These are phyloP conservation scores for Trichoderma pleuroti DNA, from an alignment of 2,329 filamentous ascomycete species.

Conservation along the genomic window DNA sequence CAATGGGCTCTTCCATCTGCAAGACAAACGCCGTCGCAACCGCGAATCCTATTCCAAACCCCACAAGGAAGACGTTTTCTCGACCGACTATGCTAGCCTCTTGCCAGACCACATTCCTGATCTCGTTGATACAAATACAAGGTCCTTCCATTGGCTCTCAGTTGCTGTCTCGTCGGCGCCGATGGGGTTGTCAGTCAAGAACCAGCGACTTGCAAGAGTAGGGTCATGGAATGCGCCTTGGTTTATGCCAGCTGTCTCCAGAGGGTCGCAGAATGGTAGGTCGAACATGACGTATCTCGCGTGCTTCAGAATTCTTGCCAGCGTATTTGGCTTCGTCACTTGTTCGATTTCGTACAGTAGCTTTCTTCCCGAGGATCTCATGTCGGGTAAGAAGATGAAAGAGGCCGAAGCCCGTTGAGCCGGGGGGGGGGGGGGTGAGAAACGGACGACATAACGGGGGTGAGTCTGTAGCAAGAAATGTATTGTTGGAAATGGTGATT, in stretches of 20 bases:
- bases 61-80: not conserved
- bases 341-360: not conserved
- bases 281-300: not conserved
- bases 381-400: not conserved
- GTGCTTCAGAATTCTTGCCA: not conserved
- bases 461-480: not conserved
- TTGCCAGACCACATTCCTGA: not conserved
- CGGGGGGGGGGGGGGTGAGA: no score
- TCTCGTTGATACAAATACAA: not conserved
- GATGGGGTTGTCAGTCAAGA: not conserved
- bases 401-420: not conserved
- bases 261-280: not conserved
- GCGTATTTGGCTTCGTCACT: not conserved
- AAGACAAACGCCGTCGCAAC: not conserved
- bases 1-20: not conserved
- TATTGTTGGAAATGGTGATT: not conserved
- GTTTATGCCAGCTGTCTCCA: not conserved
- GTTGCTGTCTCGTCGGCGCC: not conserved
- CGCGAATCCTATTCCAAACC: not conserved
- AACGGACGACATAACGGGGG: not conserved
- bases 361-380: not conserved
- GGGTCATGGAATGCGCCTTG: not conserved
- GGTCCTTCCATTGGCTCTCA: not conserved
- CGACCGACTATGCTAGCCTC: not conserved
- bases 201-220: not conserved